Percentiles rank a stretch among this genome's conserved stretches.
Evolutionary conservation across 176 grass and related monocot species (phyloP).

Genomic region (maize (Zea mays)): Zm-B73-REFERENCE-NAM-5.0 NC_050102.1:11634001-11634500

Average conservation of each 20-base stretch:
- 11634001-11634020: slow-evolving; percentile 11
- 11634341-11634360: slow-evolving; percentile 59
- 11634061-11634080: slow-evolving; percentile 69
- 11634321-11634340: slow-evolving; percentile 64
- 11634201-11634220: not conserved
- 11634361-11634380: slow-evolving; percentile 64
- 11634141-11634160: not conserved
- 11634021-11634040: slow-evolving; percentile 43
- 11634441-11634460: not conserved
- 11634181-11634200: not conserved
- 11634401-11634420: slow-evolving; percentile 72
- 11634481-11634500: slow-evolving; percentile 30
- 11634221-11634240: not conserved
- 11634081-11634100: slow-evolving; percentile 43
- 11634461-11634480: slow-evolving; percentile 12
- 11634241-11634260: slow-evolving; percentile 91
- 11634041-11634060: slow-evolving; percentile 30
- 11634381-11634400: slow-evolving; percentile 56
- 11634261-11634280: slow-evolving; percentile 69
- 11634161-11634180: not conserved
- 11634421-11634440: slow-evolving; percentile 42
- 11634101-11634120: not conserved
- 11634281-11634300: slow-evolving; percentile 80
- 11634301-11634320: slow-evolving; percentile 66
- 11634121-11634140: too few relatives aligned